phyloP scores from a whole-genome alignment of 768 basidiomycete species.

The Hericium rajendrae region DNA sequence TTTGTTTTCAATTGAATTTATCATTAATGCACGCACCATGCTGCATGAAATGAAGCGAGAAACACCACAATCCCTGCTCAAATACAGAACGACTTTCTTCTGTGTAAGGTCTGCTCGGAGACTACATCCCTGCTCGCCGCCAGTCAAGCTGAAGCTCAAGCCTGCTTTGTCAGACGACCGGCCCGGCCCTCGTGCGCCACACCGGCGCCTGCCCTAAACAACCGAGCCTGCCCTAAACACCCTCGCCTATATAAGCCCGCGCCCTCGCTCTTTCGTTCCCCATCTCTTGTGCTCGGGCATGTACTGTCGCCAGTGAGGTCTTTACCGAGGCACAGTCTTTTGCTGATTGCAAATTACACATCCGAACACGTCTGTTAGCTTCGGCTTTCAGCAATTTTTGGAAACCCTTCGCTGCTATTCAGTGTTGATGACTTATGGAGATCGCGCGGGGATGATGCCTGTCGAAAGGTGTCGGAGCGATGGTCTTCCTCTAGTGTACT shows the following conservation, averaged over 20 bases:
- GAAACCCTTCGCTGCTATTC: conserved; percentile 19
- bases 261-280: conserved; percentile 16
- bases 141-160: no score
- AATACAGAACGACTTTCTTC: no score
- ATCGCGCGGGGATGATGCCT: conserved; percentile 4
- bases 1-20: no score
- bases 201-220: background rate
- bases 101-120: no score
- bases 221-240: conserved; percentile 12
- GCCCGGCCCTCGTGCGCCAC: no score
- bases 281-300: conserved; percentile 80
- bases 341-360: conserved; percentile 97
- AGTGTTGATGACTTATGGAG: background rate
- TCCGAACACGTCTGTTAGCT: conserved; percentile 90
- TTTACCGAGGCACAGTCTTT: conserved; percentile 91
- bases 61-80: no score
- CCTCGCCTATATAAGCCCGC: conserved; percentile 23
- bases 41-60: no score
- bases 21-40: no score
- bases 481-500: background rate
- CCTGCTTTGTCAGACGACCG: no score
- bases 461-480: no score
- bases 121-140: no score
- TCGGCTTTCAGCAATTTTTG: conserved; percentile 91
- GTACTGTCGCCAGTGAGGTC: conserved; percentile 94